A percentile compares a stretch with the other conserved stretches of the same genome.
phyloP scores from a whole-genome alignment of 1,284 basidiomycete genomes.

The Malassezia pachydermatis region DNA sequence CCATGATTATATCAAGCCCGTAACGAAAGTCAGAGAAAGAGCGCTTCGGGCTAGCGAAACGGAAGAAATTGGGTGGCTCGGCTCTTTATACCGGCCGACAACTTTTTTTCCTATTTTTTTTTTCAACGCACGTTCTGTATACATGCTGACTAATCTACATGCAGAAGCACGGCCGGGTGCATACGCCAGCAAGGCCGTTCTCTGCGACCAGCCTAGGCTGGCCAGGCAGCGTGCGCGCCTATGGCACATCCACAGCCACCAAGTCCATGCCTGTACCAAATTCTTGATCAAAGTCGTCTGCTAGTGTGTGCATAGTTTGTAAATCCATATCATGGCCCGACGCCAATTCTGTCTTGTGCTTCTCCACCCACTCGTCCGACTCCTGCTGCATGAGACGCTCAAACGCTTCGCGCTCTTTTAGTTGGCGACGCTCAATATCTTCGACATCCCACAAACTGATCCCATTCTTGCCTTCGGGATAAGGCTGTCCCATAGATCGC shows the following conservation, averaged over 20 bases:
- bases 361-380: constrained; percentile 23
- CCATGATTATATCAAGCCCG: constrained; percentile 5
- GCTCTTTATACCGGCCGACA: constrained; percentile 15
- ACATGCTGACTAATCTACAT: constrained; percentile 13
- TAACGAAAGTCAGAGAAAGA: too few relatives aligned
- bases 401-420: constrained; percentile 57
- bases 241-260: constrained; percentile 1
- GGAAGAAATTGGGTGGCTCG: not conserved
- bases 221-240: not conserved
- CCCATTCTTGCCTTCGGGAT: constrained; percentile 74
- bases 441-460: constrained; percentile 86
- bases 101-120: constrained; percentile 12
- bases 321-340: constrained; percentile 14
- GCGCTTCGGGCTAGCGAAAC: constrained; percentile 3
- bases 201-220: not conserved
- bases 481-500: constrained; percentile 92
- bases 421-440: constrained; percentile 70
- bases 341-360: constrained; percentile 15
- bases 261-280: constrained; percentile 23
- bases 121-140: constrained; percentile 11
- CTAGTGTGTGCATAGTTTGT: not conserved
- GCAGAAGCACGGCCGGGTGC: not conserved
- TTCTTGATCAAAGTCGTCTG: constrained; percentile 35
- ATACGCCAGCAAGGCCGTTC: not conserved
- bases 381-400: constrained; percentile 35